Conservation (phyloP, 2,329 filamentous ascomycete species). For the Alternaria atra region DNA sequence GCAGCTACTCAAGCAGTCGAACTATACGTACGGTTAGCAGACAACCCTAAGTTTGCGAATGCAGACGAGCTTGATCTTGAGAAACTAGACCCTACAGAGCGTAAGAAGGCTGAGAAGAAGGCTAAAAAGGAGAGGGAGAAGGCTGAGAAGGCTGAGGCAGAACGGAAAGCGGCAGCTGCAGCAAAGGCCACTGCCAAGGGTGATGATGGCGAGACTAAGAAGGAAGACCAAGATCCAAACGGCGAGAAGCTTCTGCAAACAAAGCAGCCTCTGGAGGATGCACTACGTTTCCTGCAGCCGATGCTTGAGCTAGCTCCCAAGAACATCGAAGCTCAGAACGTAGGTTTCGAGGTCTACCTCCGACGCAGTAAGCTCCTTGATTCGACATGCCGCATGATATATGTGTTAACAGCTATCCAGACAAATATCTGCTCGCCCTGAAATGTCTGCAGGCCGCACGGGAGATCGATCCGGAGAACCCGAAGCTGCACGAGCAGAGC, state of each 20-base stretch:
- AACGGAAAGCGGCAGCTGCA: slow-evolving; percentile 80
- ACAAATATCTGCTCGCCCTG: slow-evolving; percentile 86
- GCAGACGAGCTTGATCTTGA: slow-evolving; percentile 66
- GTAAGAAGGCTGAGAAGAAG: slow-evolving; percentile 90
- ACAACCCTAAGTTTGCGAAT: slow-evolving; percentile 73
- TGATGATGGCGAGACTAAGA: slow-evolving; percentile 73
- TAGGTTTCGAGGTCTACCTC: slow-evolving; percentile 90
- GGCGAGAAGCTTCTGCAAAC: slow-evolving; percentile 84
- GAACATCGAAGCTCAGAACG: slow-evolving; percentile 81
- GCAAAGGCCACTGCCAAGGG: slow-evolving; percentile 66
- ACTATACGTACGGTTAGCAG: slow-evolving; percentile 80
- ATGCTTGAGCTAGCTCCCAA: slow-evolving; percentile 84
- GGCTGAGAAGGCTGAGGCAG: slow-evolving; percentile 78
- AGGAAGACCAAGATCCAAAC: slow-evolving; percentile 88
- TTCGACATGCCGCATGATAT: not conserved
- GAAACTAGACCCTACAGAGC: slow-evolving; percentile 67
- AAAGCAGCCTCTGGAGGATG: slow-evolving; percentile 81
- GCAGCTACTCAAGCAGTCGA: slow-evolving; percentile 83
- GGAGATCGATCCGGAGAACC: slow-evolving; percentile 72
- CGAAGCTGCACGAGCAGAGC: slow-evolving; percentile 78
- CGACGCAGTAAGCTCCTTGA: slow-evolving; percentile 72
- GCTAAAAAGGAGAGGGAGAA: slow-evolving; percentile 78
- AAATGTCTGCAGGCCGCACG: slow-evolving; percentile 81
- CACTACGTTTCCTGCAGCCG: slow-evolving; percentile 84
- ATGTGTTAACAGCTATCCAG: slow-evolving; percentile 56